Evolutionary conservation across 345 rosid genomes (phyloP).

Genomic region (Hirschfeldia incana): DNA sequence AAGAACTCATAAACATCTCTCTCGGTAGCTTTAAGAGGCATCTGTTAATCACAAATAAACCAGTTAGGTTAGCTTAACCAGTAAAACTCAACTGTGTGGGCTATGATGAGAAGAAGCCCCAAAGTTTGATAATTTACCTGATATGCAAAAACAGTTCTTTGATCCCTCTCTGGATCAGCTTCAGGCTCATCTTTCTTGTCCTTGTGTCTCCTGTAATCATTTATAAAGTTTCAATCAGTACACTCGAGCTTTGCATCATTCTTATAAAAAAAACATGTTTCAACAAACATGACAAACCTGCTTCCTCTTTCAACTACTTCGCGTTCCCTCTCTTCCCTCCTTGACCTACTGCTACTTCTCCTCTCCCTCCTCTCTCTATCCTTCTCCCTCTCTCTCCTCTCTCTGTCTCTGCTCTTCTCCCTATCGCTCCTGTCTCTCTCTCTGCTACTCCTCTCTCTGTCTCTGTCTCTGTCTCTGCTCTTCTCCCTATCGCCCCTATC

Average conservation of each 20-base stretch:
- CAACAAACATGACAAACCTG: conserved; percentile 23
- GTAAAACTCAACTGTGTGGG: not conserved
- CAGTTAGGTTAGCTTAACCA: conserved; percentile 7
- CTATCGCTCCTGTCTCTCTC: too few species aligned
- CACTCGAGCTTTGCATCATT: too few species aligned
- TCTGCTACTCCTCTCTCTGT: conserved; percentile 39
- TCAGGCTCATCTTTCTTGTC: conserved; percentile 94
- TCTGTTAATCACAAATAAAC: conserved; percentile 48
- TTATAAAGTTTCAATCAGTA: too few species aligned
- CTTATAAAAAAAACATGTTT: too few species aligned
- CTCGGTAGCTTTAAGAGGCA: conserved; percentile 93
- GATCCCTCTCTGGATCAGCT: conserved; percentile 97
- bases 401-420: conserved; percentile 35
- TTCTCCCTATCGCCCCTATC: conserved; percentile 40
- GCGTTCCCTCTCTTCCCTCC: conserved; percentile 45
- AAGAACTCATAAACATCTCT: conserved; percentile 92
- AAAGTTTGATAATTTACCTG: conserved; percentile 52
- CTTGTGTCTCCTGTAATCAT: conserved; percentile 54
- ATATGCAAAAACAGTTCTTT: conserved; percentile 93
- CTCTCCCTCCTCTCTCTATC: conserved; percentile 16
- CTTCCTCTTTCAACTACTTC: conserved; percentile 46
- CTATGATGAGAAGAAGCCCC: too few species aligned
- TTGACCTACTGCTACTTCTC: conserved; percentile 47
- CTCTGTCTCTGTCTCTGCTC: conserved; percentile 42
- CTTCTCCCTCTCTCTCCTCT: conserved; percentile 45